Percentiles rank a stretch among this genome's conserved stretches.
These are phyloP conservation scores for Ascosphaera acerosa DNA, from an alignment of 2,329 filamentous ascomycete genomes.

Conservation along the genomic window DNA sequence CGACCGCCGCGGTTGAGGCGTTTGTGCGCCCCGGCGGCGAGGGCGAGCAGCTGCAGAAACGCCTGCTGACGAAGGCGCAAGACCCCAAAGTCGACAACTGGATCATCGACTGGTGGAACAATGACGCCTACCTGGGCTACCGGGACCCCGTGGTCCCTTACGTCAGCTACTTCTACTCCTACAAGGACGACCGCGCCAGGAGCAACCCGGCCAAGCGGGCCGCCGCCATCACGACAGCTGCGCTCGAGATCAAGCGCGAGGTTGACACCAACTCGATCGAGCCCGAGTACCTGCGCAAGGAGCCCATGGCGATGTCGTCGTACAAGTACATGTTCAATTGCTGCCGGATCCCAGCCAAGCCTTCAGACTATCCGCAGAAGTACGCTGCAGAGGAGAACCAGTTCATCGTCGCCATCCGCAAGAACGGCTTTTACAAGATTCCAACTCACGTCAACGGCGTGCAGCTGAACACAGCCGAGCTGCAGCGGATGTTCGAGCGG, in stretches of 20 bases:
- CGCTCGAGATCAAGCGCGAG: slow-evolving; percentile 80
- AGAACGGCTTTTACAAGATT: slow-evolving; percentile 96
- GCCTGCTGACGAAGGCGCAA: slow-evolving; percentile 52
- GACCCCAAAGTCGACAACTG: slow-evolving; percentile 73
- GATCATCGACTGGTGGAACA: slow-evolving; percentile 97
- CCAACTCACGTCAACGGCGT: slow-evolving; percentile 54
- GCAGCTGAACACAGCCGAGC: slow-evolving; percentile 67
- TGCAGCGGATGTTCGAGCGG: slow-evolving; percentile 68
- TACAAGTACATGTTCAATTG: slow-evolving; percentile 99
- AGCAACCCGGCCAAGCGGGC: slow-evolving; percentile 80
- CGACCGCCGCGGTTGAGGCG: slow-evolving; percentile 59
- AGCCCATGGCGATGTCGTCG: slow-evolving; percentile 93
- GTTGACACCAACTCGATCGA: slow-evolving; percentile 64
- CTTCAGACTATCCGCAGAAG: slow-evolving; percentile 62
- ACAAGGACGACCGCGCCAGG: slow-evolving; percentile 72
- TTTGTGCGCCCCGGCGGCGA: slow-evolving; percentile 72
- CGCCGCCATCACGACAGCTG: slow-evolving; percentile 64
- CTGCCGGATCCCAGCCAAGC: slow-evolving; percentile 58
- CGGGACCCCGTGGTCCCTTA: slow-evolving; percentile 92
- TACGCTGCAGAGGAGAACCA: slow-evolving; percentile 50
- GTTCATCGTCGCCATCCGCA: slow-evolving; percentile 72
- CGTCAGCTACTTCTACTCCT: slow-evolving; percentile 98
- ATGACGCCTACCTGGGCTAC: slow-evolving; percentile 75
- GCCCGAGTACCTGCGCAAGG: slow-evolving; percentile 96
- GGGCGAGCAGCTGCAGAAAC: slow-evolving; percentile 66